These are phyloP conservation scores for Xylaria digitata DNA, from an alignment of 2,329 filamentous ascomycete genomes.

Conservation along the genomic window DNA sequence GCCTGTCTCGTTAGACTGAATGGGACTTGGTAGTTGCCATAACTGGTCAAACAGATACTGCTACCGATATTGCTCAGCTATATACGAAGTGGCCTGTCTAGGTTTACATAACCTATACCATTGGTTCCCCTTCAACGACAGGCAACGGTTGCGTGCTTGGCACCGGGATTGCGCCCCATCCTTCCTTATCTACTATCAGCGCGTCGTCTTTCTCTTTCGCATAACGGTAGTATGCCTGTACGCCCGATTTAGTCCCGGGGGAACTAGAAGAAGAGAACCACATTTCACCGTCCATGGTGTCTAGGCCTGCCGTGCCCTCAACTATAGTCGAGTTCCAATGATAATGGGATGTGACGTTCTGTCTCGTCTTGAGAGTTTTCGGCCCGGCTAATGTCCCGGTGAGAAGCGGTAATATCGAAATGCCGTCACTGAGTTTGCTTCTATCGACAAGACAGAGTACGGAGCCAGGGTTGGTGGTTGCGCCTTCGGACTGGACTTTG, in stretches of 20 bases:
- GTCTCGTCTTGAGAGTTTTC: constrained; percentile 43
- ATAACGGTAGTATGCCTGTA: constrained; percentile 42
- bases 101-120: constrained; percentile 24
- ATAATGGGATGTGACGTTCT: constrained; percentile 50
- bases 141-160: constrained; percentile 41
- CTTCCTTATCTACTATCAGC: constrained; percentile 39
- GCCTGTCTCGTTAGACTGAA: not conserved
- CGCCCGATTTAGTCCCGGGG: constrained; percentile 35
- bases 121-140: constrained; percentile 39
- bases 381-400: constrained; percentile 40
- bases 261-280: constrained; percentile 47
- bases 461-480: constrained; percentile 47
- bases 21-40: not conserved
- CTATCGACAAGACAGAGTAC: constrained; percentile 49
- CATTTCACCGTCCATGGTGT: constrained; percentile 46
- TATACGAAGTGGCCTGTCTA: not conserved
- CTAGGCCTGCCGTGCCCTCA: constrained; percentile 45
- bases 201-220: constrained; percentile 45
- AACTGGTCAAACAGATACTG: not conserved
- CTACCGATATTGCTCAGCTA: not conserved
- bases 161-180: constrained; percentile 41
- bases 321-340: constrained; percentile 51
- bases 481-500: constrained; percentile 43
- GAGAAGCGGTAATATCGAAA: constrained; percentile 42
- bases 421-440: constrained; percentile 44